phyloP scores from a whole-genome alignment of 2,329 filamentous ascomycete genomes.

The Botrytis deweyae region DNA sequence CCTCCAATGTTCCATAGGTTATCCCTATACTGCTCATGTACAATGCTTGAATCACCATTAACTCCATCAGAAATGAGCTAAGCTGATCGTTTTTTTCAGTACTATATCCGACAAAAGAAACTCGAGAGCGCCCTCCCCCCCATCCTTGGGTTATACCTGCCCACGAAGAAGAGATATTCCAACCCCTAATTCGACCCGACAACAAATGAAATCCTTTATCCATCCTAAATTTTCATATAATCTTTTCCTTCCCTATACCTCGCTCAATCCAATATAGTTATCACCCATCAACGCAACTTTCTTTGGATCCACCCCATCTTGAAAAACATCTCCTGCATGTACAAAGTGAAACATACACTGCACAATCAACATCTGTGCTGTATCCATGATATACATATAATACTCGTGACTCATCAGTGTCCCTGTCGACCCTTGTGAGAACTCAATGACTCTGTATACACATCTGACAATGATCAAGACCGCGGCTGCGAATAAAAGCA shows the following conservation, averaged over 20 bases:
- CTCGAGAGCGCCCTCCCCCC: background rate
- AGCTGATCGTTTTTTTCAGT: background rate
- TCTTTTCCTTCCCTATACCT: background rate
- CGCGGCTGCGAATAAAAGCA: conserved; percentile 44
- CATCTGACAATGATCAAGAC: conserved; percentile 49
- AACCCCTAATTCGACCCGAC: too few relatives aligned
- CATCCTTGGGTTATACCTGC: background rate
- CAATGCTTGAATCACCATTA: background rate
- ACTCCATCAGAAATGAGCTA: background rate
- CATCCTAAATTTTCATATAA: background rate
- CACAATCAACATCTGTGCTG: conserved; percentile 44
- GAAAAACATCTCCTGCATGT: conserved; percentile 40
- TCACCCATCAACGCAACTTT: background rate
- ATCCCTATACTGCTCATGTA: background rate
- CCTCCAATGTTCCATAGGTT: background rate
- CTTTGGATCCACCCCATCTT: background rate
- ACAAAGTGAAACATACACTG: conserved; percentile 41
- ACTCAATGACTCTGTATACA: conserved; percentile 51
- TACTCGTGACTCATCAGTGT: conserved; percentile 46
- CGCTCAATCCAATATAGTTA: background rate
- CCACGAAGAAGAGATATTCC: background rate
- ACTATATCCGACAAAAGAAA: background rate
- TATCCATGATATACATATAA: conserved; percentile 49
- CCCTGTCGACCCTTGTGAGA: conserved; percentile 45
- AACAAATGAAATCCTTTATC: background rate